A percentile compares a stretch with the other conserved stretches of the same genome.
phyloP scores from a whole-genome alignment of 2,329 filamentous ascomycete genomes.

The Ophiostoma piceae region DNA sequence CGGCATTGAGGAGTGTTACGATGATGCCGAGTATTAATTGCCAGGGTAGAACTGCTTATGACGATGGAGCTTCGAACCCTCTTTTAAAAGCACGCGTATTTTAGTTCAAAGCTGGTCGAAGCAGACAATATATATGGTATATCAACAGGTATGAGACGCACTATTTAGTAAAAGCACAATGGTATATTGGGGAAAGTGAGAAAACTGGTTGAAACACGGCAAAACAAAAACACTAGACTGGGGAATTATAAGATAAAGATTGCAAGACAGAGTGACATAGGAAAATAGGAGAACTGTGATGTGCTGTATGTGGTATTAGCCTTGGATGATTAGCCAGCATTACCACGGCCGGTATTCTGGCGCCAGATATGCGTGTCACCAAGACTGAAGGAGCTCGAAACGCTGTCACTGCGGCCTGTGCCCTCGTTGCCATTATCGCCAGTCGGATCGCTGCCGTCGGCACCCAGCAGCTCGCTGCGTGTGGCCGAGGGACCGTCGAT shows the following conservation, averaged over 20 bases:
- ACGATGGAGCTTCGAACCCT: too few relatives aligned
- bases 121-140: constrained; percentile 17
- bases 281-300: neutral
- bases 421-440: neutral
- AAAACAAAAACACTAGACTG: constrained; percentile 3
- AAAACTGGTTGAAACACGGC: neutral
- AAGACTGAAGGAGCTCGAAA: constrained; percentile 43
- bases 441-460: neutral
- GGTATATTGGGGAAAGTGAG: constrained; percentile 6
- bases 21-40: neutral
- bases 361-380: constrained; percentile 50
- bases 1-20: neutral
- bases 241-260: neutral
- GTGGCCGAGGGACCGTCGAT: neutral
- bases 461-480: neutral
- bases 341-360: constrained; percentile 28
- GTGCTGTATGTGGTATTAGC: neutral
- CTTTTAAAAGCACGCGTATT: too few relatives aligned
- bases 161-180: neutral
- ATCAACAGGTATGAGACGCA: neutral
- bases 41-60: too few relatives aligned
- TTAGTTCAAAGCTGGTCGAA: too few relatives aligned
- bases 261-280: neutral
- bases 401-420: constrained; percentile 34
- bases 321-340: neutral